Conservation (phyloP, 345 rosid species). For the Lepidium sativum region DNA sequence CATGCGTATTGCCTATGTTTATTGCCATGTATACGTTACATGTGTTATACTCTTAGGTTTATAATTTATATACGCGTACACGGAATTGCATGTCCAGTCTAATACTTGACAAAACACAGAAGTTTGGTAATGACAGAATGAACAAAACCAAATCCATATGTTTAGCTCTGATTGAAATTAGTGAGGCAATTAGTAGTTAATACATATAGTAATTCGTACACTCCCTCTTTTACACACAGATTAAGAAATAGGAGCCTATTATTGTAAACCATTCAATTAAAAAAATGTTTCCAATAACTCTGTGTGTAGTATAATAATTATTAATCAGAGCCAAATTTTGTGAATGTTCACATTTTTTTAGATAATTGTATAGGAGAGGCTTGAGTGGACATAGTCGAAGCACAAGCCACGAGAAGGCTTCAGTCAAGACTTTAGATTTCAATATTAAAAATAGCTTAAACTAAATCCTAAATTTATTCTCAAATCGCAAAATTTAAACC, state of each 20-base stretch:
- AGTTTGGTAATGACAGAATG: neutral
- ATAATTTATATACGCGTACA: neutral
- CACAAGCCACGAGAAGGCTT: conserved; percentile 23
- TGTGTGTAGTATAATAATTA: neutral
- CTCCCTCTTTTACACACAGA: too few species aligned
- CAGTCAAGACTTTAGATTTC: conserved; percentile 18
- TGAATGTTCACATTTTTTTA: neutral
- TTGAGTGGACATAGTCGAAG: conserved; percentile 13
- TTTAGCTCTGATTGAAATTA: neutral
- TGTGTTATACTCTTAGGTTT: neutral
- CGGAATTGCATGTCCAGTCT: neutral
- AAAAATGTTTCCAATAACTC: neutral
- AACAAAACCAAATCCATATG: neutral
- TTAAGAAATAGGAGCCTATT: too few species aligned
- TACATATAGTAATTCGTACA: too few species aligned
- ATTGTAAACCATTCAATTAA: too few species aligned
- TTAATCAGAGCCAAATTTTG: neutral
- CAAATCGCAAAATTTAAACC: conserved; percentile 13
- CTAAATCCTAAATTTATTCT: conserved; percentile 16
- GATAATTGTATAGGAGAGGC: neutral
- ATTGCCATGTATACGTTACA: neutral
- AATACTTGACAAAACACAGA: neutral
- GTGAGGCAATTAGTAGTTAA: too few species aligned
- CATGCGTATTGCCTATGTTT: neutral
- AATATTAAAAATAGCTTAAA: conserved; percentile 9